Conservation (phyloP, 2,329 filamentous ascomycete species). For the Colletotrichum australisinense region DNA sequence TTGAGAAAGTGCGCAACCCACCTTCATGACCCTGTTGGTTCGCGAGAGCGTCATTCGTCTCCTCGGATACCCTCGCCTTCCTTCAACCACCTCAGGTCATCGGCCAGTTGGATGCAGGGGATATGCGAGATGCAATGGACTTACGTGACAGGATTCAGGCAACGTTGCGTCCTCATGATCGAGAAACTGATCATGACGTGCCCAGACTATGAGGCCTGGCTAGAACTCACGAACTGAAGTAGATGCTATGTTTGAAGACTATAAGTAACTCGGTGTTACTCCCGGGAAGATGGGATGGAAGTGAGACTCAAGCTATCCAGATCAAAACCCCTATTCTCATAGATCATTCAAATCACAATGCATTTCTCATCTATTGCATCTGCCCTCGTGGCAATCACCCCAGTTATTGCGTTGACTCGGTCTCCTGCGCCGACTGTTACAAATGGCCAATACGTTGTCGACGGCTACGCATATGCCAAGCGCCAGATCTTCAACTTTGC, state of each 20-base stretch:
- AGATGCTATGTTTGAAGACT: background rate
- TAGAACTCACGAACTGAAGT: too few species aligned
- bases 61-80: background rate
- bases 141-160: background rate
- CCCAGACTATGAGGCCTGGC: background rate
- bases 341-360: background rate
- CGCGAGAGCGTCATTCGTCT: background rate
- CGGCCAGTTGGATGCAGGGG: background rate
- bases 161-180: background rate
- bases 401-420: background rate
- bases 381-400: background rate
- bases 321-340: background rate
- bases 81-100: background rate
- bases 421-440: conserved; percentile 9
- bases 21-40: background rate
- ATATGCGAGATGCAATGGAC: background rate
- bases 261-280: background rate
- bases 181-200: background rate
- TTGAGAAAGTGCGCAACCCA: background rate
- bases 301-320: background rate
- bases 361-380: background rate
- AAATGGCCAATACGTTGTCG: conserved; percentile 41
- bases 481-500: conserved; percentile 39
- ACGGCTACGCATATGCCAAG: conserved; percentile 39
- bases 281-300: too few species aligned